These are phyloP conservation scores for Jamesozyma piceae DNA, from an alignment of 805 yeast genomes.

Conservation along the genomic window DNA sequence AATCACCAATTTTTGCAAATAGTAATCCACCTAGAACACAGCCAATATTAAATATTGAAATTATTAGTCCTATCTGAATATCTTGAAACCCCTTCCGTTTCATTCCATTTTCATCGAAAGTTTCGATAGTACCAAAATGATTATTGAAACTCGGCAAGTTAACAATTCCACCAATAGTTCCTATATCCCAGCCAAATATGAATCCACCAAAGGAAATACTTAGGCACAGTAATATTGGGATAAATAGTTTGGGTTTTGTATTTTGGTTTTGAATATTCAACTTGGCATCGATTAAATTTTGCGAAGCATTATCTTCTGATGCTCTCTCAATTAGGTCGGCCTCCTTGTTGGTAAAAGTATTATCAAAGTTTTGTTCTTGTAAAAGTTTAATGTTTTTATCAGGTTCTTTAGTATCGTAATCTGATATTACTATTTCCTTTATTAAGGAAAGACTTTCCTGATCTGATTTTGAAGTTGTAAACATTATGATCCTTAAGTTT, in stretches of 20 bases:
- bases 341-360: too few relatives aligned
- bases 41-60: slow-evolving; percentile 55
- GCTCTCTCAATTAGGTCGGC: neutral
- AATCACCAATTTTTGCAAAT: slow-evolving; percentile 50
- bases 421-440: too few relatives aligned
- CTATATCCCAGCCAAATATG: slow-evolving; percentile 69
- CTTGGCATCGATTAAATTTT: neutral
- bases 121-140: slow-evolving; percentile 41
- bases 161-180: slow-evolving; percentile 64
- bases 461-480: neutral
- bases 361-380: too few relatives aligned
- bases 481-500: too few relatives aligned
- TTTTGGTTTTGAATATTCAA: neutral
- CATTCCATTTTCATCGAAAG: slow-evolving; percentile 31
- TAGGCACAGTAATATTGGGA: slow-evolving; percentile 36
- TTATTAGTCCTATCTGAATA: slow-evolving; percentile 38
- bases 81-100: neutral
- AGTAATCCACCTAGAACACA: slow-evolving; percentile 62
- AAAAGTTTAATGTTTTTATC: too few relatives aligned
- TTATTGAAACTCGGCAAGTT: slow-evolving; percentile 46
- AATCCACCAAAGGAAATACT: slow-evolving; percentile 62
- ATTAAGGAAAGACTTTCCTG: neutral
- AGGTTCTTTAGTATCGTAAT: too few relatives aligned
- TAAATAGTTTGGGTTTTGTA: neutral
- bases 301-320: neutral